phyloP scores from a whole-genome alignment of 768 basidiomycete species.

The Lyophyllum atratum region DNA sequence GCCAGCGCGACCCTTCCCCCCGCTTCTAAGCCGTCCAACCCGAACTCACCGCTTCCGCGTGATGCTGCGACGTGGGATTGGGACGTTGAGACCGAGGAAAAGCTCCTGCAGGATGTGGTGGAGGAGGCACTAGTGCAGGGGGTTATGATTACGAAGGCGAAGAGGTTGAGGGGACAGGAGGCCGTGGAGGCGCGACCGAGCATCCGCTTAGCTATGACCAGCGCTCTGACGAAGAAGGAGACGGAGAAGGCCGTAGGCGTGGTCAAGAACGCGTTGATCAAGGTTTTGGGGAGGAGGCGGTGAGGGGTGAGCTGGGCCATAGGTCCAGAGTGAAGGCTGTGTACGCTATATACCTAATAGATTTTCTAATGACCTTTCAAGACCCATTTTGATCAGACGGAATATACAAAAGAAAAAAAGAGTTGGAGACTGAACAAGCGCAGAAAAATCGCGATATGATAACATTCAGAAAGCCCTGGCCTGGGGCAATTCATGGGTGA shows the following conservation, averaged over 20 bases:
- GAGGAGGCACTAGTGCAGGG: constrained; percentile 83
- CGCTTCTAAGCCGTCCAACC: constrained; percentile 48
- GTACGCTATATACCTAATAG: too few species aligned
- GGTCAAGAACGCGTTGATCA: constrained; percentile 72
- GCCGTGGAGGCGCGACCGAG: constrained; percentile 78
- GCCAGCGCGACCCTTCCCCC: constrained; percentile 22
- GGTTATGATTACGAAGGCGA: constrained; percentile 84
- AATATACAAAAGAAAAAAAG: too few species aligned
- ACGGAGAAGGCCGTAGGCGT: constrained; percentile 83
- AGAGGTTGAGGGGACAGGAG: constrained; percentile 84
- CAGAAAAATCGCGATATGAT: too few species aligned
- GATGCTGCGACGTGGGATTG: constrained; percentile 52
- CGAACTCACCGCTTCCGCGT: constrained; percentile 44
- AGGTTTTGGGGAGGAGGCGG: constrained; percentile 67
- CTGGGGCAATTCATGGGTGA: too few species aligned
- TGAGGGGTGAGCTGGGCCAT: constrained; percentile 22
- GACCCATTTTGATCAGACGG: too few species aligned
- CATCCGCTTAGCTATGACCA: constrained; percentile 79
- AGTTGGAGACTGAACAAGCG: too few species aligned
- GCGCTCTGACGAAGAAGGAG: constrained; percentile 85
- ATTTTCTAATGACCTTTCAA: too few species aligned
- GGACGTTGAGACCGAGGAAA: constrained; percentile 73
- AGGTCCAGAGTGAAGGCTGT: too few species aligned
- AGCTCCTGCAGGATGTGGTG: constrained; percentile 86
- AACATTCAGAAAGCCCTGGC: too few species aligned